A percentile compares a stretch with the other conserved stretches of the same genome.
These are phyloP conservation scores for Cicer arietinum DNA, from an alignment of 306 rosid species.

Conservation along the genomic window DNA sequence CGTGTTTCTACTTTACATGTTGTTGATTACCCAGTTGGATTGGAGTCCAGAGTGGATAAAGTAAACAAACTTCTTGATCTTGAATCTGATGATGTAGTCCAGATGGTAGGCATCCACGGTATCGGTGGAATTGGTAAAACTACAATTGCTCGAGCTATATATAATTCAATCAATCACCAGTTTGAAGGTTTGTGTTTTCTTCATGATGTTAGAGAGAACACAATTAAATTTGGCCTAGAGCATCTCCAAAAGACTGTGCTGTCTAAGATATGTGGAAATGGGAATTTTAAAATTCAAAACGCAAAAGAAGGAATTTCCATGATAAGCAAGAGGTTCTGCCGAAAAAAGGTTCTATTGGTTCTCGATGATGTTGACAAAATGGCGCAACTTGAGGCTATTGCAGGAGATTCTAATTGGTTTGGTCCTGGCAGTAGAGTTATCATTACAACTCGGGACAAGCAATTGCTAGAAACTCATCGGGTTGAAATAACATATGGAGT, in stretches of 20 bases:
- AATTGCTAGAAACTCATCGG: background rate
- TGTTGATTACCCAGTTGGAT: background rate
- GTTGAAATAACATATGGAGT: background rate
- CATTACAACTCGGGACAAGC: conserved; percentile 7
- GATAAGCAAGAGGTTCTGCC: background rate
- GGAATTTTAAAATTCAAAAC: background rate
- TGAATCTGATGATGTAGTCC: background rate
- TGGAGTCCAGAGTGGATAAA: background rate
- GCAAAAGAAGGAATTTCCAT: background rate
- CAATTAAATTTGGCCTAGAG: background rate
- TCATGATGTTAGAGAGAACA: background rate
- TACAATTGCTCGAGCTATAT: background rate
- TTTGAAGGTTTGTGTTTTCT: conserved; percentile 6
- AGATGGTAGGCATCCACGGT: background rate
- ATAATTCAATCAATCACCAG: background rate
- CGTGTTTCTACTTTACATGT: background rate
- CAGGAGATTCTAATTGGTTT: background rate
- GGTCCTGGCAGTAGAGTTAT: background rate
- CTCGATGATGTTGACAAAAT: background rate
- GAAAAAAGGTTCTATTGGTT: background rate
- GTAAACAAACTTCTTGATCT: background rate
- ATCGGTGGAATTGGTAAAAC: conserved; percentile 6
- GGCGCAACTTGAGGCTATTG: background rate
- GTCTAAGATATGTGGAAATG: background rate
- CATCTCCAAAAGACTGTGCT: background rate